Evolutionary conservation across 176 grass and related monocot species (phyloP), one percentile per base, ranked within the genome.

Genomic region (Triticum monococcum): DNA sequence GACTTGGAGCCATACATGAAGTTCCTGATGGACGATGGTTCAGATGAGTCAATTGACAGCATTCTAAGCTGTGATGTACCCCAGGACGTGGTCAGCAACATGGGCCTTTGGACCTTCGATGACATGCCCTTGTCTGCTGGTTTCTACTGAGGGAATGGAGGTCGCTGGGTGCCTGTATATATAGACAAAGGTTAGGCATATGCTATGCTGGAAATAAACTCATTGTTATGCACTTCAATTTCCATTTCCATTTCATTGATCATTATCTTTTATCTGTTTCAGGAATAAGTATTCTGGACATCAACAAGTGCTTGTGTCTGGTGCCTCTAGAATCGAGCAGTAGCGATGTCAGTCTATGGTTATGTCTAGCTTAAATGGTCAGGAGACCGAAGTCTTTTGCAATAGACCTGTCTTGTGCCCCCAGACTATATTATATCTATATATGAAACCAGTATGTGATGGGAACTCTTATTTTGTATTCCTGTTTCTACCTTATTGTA

Each of bases 71-170:
- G n/a, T 76, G 86, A 94, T 50, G 84, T 32, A 32, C 79, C 75
- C 66, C 78, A 92, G 61, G 90, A 94, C 43, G 67, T 73, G 75
- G 65, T 54, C 12, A 66, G 60, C 78, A 87, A 78, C 79, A 81
- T 93, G 85, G 83, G 89, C 68, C 90, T 99, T 46, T 99, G 94
- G 97, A 91, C 85, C 83, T 99, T 99, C 28, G 90, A 86, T 79
- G 90, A 92, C 85, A 83, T 99, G 80, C 88, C 70, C 72, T 33
- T 88, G 33, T 57, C 64, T 36, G 68, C 43, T 23, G 41, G 59
- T 68, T 82, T 91, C 72, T 88, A 46, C 65, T 88, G 64, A 88
- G 33, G 52, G 33, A 2, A 74, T 7, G 12, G 38, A 57, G 24
- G 35, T 69, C 32, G 10, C 20, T 37, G 64, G 70, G 77, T 64